These are phyloP conservation scores for Boletus tomentosulus DNA, from an alignment of 768 basidiomycete genomes.

Conservation along the genomic window DNA sequence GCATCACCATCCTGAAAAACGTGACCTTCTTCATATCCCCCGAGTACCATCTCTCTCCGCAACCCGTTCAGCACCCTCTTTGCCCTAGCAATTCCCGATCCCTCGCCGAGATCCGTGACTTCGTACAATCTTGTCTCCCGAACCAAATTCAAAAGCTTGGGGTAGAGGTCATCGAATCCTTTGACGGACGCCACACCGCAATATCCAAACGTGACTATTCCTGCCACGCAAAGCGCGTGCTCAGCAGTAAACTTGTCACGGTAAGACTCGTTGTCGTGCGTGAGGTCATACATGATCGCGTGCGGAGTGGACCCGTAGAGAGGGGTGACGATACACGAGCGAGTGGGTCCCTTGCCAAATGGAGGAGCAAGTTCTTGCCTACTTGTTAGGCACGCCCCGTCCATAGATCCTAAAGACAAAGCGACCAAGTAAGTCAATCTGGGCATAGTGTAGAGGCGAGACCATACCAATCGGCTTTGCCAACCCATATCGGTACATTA, in stretches of 20 bases:
- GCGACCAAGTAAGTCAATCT: neutral
- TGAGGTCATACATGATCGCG: conserved; percentile 91
- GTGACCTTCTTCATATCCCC: conserved; percentile 85
- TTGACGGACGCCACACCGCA: conserved; percentile 91
- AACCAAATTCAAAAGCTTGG: conserved; percentile 89
- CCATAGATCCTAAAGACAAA: conserved; percentile 75
- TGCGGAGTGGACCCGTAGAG: conserved; percentile 87
- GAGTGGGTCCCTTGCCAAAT: conserved; percentile 74
- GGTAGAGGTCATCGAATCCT: conserved; percentile 96
- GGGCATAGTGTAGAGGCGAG: neutral
- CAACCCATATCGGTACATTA: conserved; percentile 87
- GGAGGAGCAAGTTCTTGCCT: conserved; percentile 76
- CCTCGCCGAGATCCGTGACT: conserved; percentile 50
- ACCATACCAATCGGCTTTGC: conserved; percentile 85
- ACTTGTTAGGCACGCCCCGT: conserved; percentile 75
- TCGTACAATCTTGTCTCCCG: conserved; percentile 79
- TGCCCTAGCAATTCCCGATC: conserved; percentile 53
- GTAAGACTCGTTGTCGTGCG: conserved; percentile 96
- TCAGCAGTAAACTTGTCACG: conserved; percentile 88
- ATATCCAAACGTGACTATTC: conserved; percentile 86
- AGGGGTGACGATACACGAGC: conserved; percentile 70
- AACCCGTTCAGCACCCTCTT: conserved; percentile 80
- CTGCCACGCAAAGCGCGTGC: conserved; percentile 91
- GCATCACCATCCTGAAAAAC: conserved; percentile 97
- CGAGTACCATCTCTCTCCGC: conserved; percentile 89